Conservation (phyloP, 2,329 filamentous ascomycete species). For the Zopfia rhizophila region DNA sequence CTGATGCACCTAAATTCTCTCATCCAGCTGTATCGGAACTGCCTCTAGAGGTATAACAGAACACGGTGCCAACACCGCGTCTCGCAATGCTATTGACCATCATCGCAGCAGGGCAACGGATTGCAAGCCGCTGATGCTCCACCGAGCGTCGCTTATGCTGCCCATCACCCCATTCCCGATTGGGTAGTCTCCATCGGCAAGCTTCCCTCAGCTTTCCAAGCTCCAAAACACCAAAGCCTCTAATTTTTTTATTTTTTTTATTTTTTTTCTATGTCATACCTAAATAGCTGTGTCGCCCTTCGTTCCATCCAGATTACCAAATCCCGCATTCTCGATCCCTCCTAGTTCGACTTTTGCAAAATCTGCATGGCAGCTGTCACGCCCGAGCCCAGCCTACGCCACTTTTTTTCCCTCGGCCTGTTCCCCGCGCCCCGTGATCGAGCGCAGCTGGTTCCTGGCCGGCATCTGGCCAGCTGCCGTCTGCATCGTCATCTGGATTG, state of each 20-base stretch:
- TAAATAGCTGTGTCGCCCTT: too few species aligned
- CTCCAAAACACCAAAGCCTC: too few species aligned
- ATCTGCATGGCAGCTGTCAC: constrained; percentile 9
- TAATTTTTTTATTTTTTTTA: too few species aligned
- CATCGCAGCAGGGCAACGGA: neutral
- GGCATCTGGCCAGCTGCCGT: constrained; percentile 26
- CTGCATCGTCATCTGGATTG: too few species aligned
- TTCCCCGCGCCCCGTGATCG: constrained; percentile 12
- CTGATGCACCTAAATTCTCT: neutral
- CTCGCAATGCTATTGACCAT: constrained; percentile 23
- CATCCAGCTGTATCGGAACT: constrained; percentile 14
- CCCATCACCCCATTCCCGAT: too few species aligned
- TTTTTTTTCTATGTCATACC: too few species aligned
- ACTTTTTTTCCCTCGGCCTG: constrained; percentile 7
- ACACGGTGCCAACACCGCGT: constrained; percentile 25
- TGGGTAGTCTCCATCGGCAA: neutral
- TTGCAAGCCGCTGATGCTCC: neutral
- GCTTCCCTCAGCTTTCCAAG: too few species aligned
- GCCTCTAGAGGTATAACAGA: constrained; percentile 17
- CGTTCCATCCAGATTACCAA: neutral
- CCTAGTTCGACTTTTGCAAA: constrained; percentile 2
- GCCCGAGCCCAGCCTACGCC: constrained; percentile 9
- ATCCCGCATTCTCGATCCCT: neutral
- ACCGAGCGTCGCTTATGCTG: too few species aligned
- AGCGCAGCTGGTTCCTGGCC: constrained; percentile 24